Evolutionary conservation across 169 alveolate species (phyloP).

Genomic region (Plasmodium cynomolgi): DNA sequence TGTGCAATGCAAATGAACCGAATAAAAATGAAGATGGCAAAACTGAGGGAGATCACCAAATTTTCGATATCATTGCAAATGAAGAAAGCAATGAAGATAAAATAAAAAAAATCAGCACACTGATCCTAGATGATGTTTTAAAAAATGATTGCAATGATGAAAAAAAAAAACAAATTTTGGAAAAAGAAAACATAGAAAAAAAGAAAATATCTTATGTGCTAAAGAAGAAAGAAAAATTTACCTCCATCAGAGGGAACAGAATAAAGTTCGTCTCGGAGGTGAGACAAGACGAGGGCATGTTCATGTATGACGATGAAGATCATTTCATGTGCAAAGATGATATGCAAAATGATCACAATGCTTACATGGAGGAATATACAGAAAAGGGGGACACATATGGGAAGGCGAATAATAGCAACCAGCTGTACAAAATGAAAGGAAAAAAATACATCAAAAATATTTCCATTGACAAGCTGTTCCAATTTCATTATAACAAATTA

Average conservation of each 20-base stretch:
- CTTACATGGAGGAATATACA: neutral
- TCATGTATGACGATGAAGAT: neutral
- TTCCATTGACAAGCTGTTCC: slow-evolving; percentile 56
- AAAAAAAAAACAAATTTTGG: slow-evolving; percentile 24
- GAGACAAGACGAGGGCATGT: slow-evolving; percentile 26
- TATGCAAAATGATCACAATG: neutral
- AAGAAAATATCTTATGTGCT: slow-evolving; percentile 20
- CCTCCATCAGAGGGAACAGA: slow-evolving; percentile 41
- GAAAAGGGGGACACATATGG: neutral
- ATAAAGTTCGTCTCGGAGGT: slow-evolving; percentile 28
- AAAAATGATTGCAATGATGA: slow-evolving; percentile 2
- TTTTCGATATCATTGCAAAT: slow-evolving; percentile 46
- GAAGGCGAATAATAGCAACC: neutral
- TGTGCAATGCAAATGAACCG: neutral
- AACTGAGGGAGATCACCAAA: slow-evolving; percentile 9
- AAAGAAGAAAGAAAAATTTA: slow-evolving; percentile 47
- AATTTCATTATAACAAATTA: slow-evolving; percentile 59
- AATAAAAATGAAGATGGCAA: neutral
- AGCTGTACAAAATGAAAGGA: slow-evolving; percentile 5
- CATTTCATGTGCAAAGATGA: neutral
- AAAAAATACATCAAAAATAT: slow-evolving; percentile 64
- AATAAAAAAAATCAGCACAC: slow-evolving; percentile 46
- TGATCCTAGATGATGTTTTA: slow-evolving; percentile 54
- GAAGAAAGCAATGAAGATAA: slow-evolving; percentile 66
- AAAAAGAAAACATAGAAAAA: slow-evolving; percentile 41